phyloP scores from a whole-genome alignment of 2,329 filamentous ascomycete genomes.

The Trichoderma sp. region DNA sequence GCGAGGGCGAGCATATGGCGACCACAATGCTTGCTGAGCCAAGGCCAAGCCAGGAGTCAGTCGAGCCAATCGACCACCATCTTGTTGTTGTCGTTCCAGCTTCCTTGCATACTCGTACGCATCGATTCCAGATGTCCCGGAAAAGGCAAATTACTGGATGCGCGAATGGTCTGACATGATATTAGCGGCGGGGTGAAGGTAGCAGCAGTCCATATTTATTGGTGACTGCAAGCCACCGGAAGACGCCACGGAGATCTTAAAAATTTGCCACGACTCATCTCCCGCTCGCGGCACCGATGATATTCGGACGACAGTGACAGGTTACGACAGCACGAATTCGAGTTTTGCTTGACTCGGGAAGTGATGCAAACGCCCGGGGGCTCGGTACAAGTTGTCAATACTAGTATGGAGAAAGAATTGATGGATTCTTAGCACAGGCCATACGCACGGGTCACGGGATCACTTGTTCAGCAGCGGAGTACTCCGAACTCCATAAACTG shows the following conservation, averaged over 20 bases:
- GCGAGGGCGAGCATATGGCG: background rate
- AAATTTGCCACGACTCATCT: background rate
- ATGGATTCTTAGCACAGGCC: background rate
- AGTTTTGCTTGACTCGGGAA: background rate
- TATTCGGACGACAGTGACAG: background rate
- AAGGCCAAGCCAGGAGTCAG: background rate
- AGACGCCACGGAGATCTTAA: background rate
- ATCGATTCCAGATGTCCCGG: background rate
- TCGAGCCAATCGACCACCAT: background rate
- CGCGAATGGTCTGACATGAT: slow-evolving; percentile 3
- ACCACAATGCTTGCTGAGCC: background rate
- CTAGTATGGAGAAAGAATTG: background rate
- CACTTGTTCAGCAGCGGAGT: background rate
- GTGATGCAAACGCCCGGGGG: background rate
- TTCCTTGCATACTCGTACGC: background rate
- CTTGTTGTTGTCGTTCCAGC: background rate
- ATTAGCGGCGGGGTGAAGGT: background rate
- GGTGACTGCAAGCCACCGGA: background rate
- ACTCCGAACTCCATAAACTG: background rate
- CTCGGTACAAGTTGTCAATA: background rate
- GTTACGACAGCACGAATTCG: background rate
- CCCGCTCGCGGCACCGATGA: background rate
- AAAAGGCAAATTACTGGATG: background rate
- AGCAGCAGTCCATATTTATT: background rate
- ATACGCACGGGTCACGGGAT: background rate